Conservation (phyloP, 371 early-diverging fungal genomes). For the Apophysomyces variabilis region DNA sequence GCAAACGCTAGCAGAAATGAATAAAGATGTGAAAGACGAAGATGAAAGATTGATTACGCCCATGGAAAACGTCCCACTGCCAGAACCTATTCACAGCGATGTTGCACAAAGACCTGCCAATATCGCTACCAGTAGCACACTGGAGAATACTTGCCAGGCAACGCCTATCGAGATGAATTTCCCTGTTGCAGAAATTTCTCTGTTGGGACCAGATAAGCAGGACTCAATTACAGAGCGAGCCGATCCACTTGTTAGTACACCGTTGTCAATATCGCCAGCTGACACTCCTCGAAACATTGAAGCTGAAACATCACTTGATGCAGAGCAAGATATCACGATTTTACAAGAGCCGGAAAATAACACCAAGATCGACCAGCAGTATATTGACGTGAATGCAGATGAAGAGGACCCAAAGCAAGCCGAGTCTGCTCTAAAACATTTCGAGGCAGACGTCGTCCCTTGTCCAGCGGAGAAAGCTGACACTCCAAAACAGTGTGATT, state of each 20-base stretch:
- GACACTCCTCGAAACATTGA: background rate
- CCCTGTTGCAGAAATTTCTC: background rate
- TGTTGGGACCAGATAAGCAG: background rate
- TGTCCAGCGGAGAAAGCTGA: background rate
- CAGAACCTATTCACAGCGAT: no score
- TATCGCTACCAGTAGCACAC: no score
- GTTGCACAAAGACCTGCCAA: no score
- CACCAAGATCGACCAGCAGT: background rate
- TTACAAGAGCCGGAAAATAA: background rate
- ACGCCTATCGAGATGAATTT: background rate
- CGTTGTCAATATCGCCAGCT: background rate
- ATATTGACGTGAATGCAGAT: background rate
- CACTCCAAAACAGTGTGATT: background rate
- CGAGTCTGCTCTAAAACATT: background rate
- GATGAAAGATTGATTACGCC: no score
- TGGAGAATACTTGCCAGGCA: background rate
- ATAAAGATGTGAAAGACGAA: no score
- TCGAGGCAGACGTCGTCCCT: background rate
- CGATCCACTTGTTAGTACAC: background rate
- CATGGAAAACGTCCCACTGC: no score
- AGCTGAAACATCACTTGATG: background rate
- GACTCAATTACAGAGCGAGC: background rate
- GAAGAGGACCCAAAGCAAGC: background rate
- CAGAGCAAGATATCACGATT: background rate
- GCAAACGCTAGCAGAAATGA: no score